phyloP scores from a whole-genome alignment of 2,329 filamentous ascomycete genomes.

The Dactylellina sp. region DNA sequence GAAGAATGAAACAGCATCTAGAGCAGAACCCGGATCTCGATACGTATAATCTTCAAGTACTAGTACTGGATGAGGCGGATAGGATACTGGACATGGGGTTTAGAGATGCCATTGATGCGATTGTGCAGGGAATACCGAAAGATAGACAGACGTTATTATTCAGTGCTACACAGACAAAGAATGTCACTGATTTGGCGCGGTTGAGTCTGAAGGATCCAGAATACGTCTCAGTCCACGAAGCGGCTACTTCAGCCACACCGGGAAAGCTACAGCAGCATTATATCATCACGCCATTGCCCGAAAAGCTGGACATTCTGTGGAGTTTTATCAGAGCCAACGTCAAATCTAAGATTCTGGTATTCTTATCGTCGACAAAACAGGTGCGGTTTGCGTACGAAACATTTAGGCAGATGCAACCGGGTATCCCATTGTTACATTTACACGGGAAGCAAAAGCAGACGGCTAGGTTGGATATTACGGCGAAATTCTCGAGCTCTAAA shows the following conservation, averaged over 20 bases:
- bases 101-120: conserved; percentile 86
- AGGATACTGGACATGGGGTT: conserved; percentile 99
- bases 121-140: conserved; percentile 88
- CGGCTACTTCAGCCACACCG: conserved; percentile 82
- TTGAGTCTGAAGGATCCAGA: conserved; percentile 90
- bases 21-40: conserved; percentile 93
- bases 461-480: conserved; percentile 86
- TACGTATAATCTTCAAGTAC: conserved; percentile 87
- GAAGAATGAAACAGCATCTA: conserved; percentile 93
- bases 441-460: conserved; percentile 94
- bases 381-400: conserved; percentile 95
- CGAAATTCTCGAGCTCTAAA: conserved; percentile 82
- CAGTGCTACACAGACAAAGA: conserved; percentile 94
- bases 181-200: conserved; percentile 89
- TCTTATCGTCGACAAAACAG: conserved; percentile 94
- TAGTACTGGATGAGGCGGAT: conserved; percentile 95
- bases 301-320: conserved; percentile 92
- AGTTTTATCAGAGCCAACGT: conserved; percentile 91
- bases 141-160: conserved; percentile 92
- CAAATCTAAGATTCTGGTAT: conserved; percentile 94
- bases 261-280: conserved; percentile 90
- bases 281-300: conserved; percentile 81
- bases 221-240: conserved; percentile 93
- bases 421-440: conserved; percentile 90
- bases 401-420: conserved; percentile 91